Evolutionary conservation across 352 stramenopile species (phyloP).

Genomic region (Phytophthora litchii): DNA sequence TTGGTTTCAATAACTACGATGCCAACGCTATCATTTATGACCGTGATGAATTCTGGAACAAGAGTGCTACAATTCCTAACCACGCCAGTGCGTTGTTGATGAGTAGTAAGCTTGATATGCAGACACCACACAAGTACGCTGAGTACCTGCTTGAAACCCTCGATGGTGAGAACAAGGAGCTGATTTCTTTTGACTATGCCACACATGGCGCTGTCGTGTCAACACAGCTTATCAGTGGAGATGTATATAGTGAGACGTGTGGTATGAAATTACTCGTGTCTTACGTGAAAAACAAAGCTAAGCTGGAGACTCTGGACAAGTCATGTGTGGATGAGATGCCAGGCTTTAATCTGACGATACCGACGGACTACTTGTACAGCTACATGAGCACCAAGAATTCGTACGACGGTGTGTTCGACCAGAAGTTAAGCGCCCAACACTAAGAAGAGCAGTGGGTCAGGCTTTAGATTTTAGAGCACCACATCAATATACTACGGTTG

Average conservation of each 20-base stretch:
- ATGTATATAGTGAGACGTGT: conserved; percentile 24
- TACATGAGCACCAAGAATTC: conserved; percentile 39
- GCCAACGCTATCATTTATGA: conserved; percentile 34
- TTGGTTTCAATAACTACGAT: conserved; percentile 16
- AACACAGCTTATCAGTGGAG: conserved; percentile 13
- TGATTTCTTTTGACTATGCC: conserved; percentile 45
- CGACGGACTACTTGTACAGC: background rate
- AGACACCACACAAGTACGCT: conserved; percentile 42
- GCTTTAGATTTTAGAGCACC: too few species aligned
- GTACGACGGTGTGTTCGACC: conserved; percentile 29
- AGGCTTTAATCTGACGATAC: conserved; percentile 28
- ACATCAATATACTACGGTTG: too few species aligned
- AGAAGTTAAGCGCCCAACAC: background rate
- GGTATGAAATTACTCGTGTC: conserved; percentile 42
- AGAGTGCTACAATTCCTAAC: conserved; percentile 35
- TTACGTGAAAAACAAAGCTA: conserved; percentile 35
- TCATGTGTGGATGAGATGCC: conserved; percentile 37
- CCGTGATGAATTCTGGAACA: conserved; percentile 7
- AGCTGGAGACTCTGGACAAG: conserved; percentile 38
- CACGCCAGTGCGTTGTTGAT: conserved; percentile 43
- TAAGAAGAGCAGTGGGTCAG: background rate
- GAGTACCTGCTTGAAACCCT: conserved; percentile 31
- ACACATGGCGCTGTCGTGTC: conserved; percentile 19
- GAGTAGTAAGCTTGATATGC: conserved; percentile 36
- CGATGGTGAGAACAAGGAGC: conserved; percentile 34